Conservation (phyloP, 179 eudicot genomes). For the Heliamphora pulchella region DNA sequence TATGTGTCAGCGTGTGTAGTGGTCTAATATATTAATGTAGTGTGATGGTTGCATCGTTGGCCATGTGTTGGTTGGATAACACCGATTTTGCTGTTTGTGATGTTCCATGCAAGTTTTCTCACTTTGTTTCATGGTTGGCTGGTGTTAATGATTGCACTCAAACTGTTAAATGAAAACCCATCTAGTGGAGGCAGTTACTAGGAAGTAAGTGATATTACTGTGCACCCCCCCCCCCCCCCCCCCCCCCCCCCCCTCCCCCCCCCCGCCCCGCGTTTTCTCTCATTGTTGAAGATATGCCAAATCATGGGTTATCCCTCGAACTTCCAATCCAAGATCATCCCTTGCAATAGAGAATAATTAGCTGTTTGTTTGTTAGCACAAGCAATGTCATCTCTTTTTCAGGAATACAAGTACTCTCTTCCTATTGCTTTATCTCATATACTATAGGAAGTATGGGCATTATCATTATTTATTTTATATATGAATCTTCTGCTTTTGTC, state of each 20-base stretch:
- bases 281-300: background rate
- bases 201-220: background rate
- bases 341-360: no score
- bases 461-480: background rate
- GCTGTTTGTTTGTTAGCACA: background rate
- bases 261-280: no score
- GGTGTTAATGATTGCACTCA: background rate
- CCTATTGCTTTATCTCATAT: background rate
- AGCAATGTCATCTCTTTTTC: background rate
- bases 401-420: background rate
- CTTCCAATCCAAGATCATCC: no score
- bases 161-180: background rate
- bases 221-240: background rate
- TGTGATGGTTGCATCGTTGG: background rate
- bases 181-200: background rate
- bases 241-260: no score
- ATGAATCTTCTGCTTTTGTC: background rate
- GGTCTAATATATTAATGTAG: no score
- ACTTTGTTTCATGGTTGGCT: background rate
- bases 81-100: no score
- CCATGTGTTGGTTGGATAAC: background rate
- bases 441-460: background rate
- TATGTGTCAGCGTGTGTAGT: background rate
- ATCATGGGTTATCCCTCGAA: no score
- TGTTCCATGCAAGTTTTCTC: background rate